Percentiles rank a stretch among this genome's conserved stretches.
These are phyloP conservation scores for Fusarium keratoplasticum DNA, from an alignment of 2,329 filamentous ascomycete species.

Conservation along the genomic window DNA sequence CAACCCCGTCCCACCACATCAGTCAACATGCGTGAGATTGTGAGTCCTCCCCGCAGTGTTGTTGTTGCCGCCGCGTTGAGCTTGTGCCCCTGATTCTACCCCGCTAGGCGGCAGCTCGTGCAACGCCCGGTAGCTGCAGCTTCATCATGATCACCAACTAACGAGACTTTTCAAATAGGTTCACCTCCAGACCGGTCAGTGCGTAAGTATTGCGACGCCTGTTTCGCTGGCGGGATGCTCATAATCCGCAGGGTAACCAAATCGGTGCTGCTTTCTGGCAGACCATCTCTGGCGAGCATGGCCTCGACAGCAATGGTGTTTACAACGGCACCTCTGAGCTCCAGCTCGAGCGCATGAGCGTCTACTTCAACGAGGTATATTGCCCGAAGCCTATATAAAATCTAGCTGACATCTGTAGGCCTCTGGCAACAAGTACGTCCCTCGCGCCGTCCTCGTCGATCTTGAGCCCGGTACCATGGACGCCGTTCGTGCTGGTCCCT, in stretches of 20 bases:
- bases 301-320: slow-evolving; percentile 97
- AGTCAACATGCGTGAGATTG: slow-evolving; percentile 76
- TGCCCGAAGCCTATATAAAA: neutral
- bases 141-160: slow-evolving; percentile 64
- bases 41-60: slow-evolving; percentile 56
- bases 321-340: slow-evolving; percentile 99
- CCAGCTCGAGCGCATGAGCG: slow-evolving; percentile 99
- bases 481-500: slow-evolving; percentile 96
- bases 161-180: slow-evolving; percentile 74
- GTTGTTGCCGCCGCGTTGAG: slow-evolving; percentile 17
- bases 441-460: slow-evolving; percentile 98
- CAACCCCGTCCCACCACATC: slow-evolving; percentile 41
- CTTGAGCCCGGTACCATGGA: slow-evolving; percentile 99
- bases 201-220: slow-evolving; percentile 69
- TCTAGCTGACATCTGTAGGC: slow-evolving; percentile 66
- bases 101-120: slow-evolving; percentile 45
- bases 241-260: slow-evolving; percentile 89
- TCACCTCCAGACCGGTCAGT: slow-evolving; percentile 99
- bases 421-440: slow-evolving; percentile 98
- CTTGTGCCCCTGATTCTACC: slow-evolving; percentile 52
- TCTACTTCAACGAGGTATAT: slow-evolving; percentile 89
- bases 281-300: slow-evolving; percentile 90
- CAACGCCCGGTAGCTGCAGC: slow-evolving; percentile 26
- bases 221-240: slow-evolving; percentile 45
- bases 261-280: slow-evolving; percentile 99